Evolutionary conservation across 176 grass and related monocot genomes (phyloP).

Genomic region (Hsuehochloa calcarea): DNA sequence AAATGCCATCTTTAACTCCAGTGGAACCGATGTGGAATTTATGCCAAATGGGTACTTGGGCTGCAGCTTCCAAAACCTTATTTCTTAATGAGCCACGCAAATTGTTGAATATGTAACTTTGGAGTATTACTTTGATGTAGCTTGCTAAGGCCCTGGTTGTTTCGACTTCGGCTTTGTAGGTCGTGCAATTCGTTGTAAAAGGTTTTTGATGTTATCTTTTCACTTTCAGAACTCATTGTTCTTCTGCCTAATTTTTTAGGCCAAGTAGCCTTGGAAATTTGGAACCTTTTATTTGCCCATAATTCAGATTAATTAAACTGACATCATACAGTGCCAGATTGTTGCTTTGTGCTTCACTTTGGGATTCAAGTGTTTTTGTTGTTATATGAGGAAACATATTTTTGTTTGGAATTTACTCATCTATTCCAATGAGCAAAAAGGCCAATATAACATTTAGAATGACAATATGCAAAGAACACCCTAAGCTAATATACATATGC

Average conservation of each 20-base stretch:
- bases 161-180: no score
- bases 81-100: background rate
- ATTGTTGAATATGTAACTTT: background rate
- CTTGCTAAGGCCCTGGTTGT: no score
- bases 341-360: background rate
- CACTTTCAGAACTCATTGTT: background rate
- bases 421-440: no score
- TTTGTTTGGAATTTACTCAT: no score
- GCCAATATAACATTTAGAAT: no score
- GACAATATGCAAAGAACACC: no score
- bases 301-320: background rate
- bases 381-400: no score
- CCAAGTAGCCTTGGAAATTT: background rate
- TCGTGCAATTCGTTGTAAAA: background rate
- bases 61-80: background rate
- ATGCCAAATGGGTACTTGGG: background rate
- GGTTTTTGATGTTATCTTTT: background rate
- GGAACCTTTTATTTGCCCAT: background rate
- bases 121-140: background rate
- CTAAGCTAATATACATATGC: no score
- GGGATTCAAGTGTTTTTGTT: background rate
- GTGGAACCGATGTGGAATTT: background rate
- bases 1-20: background rate
- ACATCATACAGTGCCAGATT: background rate
- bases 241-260: background rate